These are phyloP conservation scores for Alternaria sp. DNA, from an alignment of 2,329 filamentous ascomycete species.

Conservation along the genomic window DNA sequence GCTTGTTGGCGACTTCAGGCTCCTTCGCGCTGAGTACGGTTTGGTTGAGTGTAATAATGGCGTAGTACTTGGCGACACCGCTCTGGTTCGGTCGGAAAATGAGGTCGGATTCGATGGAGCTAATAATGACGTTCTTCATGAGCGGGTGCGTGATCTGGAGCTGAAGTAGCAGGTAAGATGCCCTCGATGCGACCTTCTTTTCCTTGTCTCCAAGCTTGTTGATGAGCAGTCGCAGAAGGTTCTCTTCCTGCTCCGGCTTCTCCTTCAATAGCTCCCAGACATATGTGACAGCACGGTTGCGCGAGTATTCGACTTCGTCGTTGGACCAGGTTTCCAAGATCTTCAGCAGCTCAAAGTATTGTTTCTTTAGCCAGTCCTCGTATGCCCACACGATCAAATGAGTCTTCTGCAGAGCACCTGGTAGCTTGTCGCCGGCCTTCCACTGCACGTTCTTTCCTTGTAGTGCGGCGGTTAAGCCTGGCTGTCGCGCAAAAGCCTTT, in stretches of 20 bases:
- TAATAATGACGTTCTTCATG: conserved; percentile 91
- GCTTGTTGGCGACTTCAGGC: conserved; percentile 77
- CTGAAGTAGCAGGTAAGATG: conserved; percentile 93
- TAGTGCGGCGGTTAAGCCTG: conserved; percentile 75
- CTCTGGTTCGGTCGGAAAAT: conserved; percentile 88
- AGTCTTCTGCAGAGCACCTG: conserved; percentile 73
- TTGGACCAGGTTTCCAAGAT: conserved; percentile 91
- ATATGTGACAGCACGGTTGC: conserved; percentile 86
- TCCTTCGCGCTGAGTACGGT: conserved; percentile 89
- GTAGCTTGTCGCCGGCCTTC: conserved; percentile 74
- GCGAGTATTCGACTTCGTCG: conserved; percentile 93
- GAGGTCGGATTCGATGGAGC: conserved; percentile 84
- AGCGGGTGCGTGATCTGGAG: conserved; percentile 86
- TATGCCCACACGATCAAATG: conserved; percentile 90
- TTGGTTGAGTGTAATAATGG: conserved; percentile 95
- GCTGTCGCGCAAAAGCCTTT: conserved; percentile 79
- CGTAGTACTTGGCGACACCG: conserved; percentile 90
- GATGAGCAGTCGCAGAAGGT: conserved; percentile 86
- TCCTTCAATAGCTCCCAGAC: conserved; percentile 91
- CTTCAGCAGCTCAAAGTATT: conserved; percentile 92
- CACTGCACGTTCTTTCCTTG: conserved; percentile 70
- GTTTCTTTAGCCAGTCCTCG: conserved; percentile 93
- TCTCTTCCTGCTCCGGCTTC: conserved; percentile 97
- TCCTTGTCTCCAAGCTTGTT: conserved; percentile 97
- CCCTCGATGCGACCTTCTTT: conserved; percentile 92